Conservation (phyloP, 768 basidiomycete species). For the Phaeotremella skinneri region DNA sequence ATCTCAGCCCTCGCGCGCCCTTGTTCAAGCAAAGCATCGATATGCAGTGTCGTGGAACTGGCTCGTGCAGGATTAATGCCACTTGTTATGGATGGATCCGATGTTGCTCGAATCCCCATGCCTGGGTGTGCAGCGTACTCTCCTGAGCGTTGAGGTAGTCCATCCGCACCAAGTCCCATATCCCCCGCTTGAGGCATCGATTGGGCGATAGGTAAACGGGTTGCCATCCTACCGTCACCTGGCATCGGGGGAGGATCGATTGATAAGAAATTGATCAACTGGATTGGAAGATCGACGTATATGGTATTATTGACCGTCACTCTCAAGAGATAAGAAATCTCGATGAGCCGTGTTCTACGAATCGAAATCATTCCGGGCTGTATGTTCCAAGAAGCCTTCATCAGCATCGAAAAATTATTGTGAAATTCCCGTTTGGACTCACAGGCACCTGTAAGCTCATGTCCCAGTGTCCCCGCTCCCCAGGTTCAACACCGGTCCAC, state of each 20-base stretch:
- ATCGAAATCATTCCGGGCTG: conserved; percentile 56
- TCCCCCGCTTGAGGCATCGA: not conserved
- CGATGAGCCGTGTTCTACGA: conserved; percentile 65
- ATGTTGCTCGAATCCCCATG: not conserved
- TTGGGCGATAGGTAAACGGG: not conserved
- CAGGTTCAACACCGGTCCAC: conserved; percentile 77
- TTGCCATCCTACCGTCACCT: conserved; percentile 18
- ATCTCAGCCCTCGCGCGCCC: conserved; percentile 30
- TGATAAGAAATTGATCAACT: conserved; percentile 78
- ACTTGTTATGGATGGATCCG: conserved; percentile 12
- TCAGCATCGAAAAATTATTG: not conserved
- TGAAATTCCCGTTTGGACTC: conserved; percentile 43
- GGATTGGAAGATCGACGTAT: conserved; percentile 68
- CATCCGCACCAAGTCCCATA: not conserved
- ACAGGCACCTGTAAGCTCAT: conserved; percentile 75
- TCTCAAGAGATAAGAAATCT: conserved; percentile 71
- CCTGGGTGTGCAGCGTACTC: conserved; percentile 15
- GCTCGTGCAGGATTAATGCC: conserved; percentile 29
- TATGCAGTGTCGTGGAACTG: conserved; percentile 39
- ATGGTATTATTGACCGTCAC: conserved; percentile 66
- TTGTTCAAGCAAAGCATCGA: conserved; percentile 33
- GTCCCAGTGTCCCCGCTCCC: conserved; percentile 63
- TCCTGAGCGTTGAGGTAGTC: conserved; percentile 1
- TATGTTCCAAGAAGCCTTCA: not conserved
- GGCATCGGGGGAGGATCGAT: conserved; percentile 70